phyloP scores from a whole-genome alignment of 257 asterid genomes.

The Handroanthus guayacan region DNA sequence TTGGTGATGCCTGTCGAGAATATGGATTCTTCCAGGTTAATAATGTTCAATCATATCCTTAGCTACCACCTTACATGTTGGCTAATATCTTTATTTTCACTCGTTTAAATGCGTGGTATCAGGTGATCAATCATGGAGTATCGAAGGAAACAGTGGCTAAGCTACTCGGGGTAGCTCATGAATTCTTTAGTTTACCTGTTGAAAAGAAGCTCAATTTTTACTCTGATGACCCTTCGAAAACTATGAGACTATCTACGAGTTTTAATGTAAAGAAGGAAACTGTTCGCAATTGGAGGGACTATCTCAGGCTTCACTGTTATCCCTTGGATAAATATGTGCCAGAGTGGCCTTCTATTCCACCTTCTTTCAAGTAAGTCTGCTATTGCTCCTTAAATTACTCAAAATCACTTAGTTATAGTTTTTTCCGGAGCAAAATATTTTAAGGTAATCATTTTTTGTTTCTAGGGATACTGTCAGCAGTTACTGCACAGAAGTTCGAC shows the following conservation, averaged over 20 bases:
- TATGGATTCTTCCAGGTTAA: conserved; percentile 66
- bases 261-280: conserved; percentile 67
- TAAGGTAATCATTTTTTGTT: not conserved
- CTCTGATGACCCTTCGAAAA: conserved; percentile 67
- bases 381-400: not conserved
- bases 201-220: conserved; percentile 70
- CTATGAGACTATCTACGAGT: conserved; percentile 60
- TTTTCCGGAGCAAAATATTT: not conserved
- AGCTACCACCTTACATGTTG: not conserved
- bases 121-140: conserved; percentile 70
- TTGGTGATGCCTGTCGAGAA: conserved; percentile 56
- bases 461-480: conserved; percentile 56
- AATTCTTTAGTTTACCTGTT: conserved; percentile 54
- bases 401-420: not conserved
- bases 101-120: not conserved
- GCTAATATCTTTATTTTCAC: not conserved
- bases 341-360: conserved; percentile 67
- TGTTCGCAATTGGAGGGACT: conserved; percentile 69
- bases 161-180: conserved; percentile 50
- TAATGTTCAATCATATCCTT: not conserved
- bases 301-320: conserved; percentile 64
- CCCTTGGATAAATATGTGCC: conserved; percentile 65
- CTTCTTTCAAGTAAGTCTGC: conserved; percentile 53
- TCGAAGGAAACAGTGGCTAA: conserved; percentile 40
- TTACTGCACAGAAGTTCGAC: conserved; percentile 56